phyloP scores from a whole-genome alignment of 768 basidiomycete species.

The Trametes elegans region DNA sequence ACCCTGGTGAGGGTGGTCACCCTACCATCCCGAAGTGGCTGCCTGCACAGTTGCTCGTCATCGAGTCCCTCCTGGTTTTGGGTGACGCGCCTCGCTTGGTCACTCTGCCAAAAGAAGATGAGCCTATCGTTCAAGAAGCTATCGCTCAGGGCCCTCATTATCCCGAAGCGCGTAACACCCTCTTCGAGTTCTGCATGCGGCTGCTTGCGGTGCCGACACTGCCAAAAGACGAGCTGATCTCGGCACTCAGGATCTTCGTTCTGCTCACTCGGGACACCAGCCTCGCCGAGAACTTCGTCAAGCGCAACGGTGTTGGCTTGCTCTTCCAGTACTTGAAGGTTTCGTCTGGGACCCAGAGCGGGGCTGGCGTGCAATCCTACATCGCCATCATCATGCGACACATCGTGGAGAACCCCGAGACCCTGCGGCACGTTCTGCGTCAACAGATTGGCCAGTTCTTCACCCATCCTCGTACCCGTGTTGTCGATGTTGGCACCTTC shows the following conservation, averaged over 20 bases:
- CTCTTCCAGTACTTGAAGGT: slow-evolving; percentile 69
- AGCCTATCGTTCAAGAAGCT: slow-evolving; percentile 50
- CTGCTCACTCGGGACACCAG: slow-evolving; percentile 74
- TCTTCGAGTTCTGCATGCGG: slow-evolving; percentile 76
- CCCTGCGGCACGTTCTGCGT: slow-evolving; percentile 71
- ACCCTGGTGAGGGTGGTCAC: slow-evolving; percentile 50
- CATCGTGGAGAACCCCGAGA: slow-evolving; percentile 72
- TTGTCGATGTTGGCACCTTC: slow-evolving; percentile 69
- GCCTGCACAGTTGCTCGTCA: slow-evolving; percentile 79
- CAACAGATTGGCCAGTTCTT: slow-evolving; percentile 84
- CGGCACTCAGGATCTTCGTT: slow-evolving; percentile 79
- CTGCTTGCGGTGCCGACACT: slow-evolving; percentile 64
- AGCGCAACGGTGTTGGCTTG: slow-evolving; percentile 55
- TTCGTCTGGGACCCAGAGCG: slow-evolving; percentile 46
- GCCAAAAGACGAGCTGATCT: slow-evolving; percentile 78
- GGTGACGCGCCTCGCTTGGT: slow-evolving; percentile 70
- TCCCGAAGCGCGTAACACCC: slow-evolving; percentile 54
- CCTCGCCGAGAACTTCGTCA: slow-evolving; percentile 65
- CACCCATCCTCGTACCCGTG: slow-evolving; percentile 62
- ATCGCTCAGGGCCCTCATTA: slow-evolving; percentile 62
- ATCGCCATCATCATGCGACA: slow-evolving; percentile 90
- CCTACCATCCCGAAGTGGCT: slow-evolving; percentile 79
- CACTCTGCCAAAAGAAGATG: slow-evolving; percentile 67
- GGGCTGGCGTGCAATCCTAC: slow-evolving; percentile 72
- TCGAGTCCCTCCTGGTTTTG: slow-evolving; percentile 76